Percentiles rank a stretch among this genome's conserved stretches.
These are phyloP conservation scores for Angophora floribunda DNA, from an alignment of 345 rosid species.

Conservation along the genomic window DNA sequence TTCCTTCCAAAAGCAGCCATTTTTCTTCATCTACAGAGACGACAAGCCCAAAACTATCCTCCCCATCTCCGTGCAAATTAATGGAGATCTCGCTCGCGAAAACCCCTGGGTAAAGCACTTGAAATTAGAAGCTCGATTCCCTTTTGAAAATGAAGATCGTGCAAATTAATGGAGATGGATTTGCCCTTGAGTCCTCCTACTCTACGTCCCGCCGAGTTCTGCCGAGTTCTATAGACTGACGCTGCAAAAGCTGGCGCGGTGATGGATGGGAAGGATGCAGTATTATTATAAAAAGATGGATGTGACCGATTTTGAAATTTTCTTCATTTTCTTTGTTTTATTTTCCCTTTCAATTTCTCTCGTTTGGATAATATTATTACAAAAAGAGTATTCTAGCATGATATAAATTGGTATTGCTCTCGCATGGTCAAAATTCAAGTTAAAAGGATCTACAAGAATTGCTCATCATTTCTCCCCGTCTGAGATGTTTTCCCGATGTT, in stretches of 20 bases:
- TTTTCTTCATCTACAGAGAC: too few species aligned
- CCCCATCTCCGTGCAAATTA: background rate
- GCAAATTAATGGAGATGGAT: background rate
- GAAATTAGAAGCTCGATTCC: background rate
- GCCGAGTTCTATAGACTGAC: background rate
- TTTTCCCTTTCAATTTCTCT: background rate
- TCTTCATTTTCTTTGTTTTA: too few species aligned
- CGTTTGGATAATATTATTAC: background rate
- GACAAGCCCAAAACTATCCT: background rate
- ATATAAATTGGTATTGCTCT: too few species aligned
- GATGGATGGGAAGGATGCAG: too few species aligned
- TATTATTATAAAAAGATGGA: too few species aligned
- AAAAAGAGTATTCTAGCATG: background rate
- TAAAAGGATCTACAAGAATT: too few species aligned
- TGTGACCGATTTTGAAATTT: too few species aligned
- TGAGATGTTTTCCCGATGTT: too few species aligned
- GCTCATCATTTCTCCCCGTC: too few species aligned
- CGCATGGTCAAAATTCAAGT: too few species aligned
- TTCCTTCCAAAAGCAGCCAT: too few species aligned
- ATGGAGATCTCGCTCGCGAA: background rate
- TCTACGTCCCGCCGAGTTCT: background rate
- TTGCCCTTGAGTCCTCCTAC: background rate
- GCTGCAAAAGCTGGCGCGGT: background rate
- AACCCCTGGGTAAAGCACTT: background rate
- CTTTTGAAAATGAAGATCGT: background rate